Evolutionary conservation across 768 basidiomycete species (phyloP).

Genomic region (Imleria badia): DNA sequence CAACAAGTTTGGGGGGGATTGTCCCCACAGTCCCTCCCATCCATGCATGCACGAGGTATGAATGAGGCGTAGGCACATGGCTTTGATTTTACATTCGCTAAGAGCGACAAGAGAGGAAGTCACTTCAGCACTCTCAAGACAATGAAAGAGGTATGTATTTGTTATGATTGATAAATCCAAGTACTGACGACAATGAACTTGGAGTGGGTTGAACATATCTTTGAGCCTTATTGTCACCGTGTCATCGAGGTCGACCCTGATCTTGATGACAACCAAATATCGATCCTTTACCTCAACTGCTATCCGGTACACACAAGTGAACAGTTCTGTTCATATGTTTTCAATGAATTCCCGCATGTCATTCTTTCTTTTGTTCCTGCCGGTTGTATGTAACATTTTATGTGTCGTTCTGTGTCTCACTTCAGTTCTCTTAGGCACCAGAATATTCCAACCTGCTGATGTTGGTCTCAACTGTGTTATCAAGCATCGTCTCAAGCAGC

Average conservation of each 20-base stretch:
- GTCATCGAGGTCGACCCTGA: constrained; percentile 12
- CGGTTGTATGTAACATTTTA: too few species aligned
- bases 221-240: constrained; percentile 7
- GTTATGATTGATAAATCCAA: not conserved
- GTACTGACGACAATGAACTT: not conserved
- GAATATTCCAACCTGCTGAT: not conserved
- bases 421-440: too few species aligned
- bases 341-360: not conserved
- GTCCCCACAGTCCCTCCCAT: constrained; percentile 18
- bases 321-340: constrained; percentile 15
- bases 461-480: not conserved
- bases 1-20: constrained; percentile 32
- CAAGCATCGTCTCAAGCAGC: not conserved
- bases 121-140: constrained; percentile 30
- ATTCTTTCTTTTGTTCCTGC: not conserved
- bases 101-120: constrained; percentile 18
- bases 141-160: constrained; percentile 24
- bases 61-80: constrained; percentile 6
- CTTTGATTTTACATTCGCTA: constrained; percentile 25
- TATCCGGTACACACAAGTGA: constrained; percentile 31
- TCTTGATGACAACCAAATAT: constrained; percentile 14
- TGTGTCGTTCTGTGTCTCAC: too few species aligned
- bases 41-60: constrained; percentile 5
- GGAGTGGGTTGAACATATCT: constrained; percentile 18
- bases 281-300: constrained; percentile 24